Percentiles rank a stretch among this genome's conserved stretches.
phyloP scores from a whole-genome alignment of 2,329 filamentous ascomycete genomes.

The Keithomyces neogunnii region DNA sequence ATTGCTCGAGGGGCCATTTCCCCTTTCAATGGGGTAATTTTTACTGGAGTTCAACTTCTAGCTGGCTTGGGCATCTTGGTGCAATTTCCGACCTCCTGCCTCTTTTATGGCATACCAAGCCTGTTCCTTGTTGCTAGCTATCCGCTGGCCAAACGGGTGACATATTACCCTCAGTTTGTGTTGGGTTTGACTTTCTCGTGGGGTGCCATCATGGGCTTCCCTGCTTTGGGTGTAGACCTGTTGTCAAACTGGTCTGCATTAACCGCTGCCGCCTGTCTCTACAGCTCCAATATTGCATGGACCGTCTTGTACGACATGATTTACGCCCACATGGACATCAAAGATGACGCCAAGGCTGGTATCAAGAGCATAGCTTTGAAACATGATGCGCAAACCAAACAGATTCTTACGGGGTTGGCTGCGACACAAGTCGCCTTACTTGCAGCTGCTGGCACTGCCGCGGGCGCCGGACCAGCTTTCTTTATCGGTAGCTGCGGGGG shows the following conservation, averaged over 20 bases:
- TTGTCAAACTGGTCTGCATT: slow-evolving; percentile 54
- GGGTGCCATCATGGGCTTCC: slow-evolving; percentile 84
- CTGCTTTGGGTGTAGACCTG: slow-evolving; percentile 72
- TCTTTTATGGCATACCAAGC: slow-evolving; percentile 71
- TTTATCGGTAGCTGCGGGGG: slow-evolving; percentile 61
- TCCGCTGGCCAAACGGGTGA: slow-evolving; percentile 76
- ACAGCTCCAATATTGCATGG: slow-evolving; percentile 75
- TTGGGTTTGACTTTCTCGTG: slow-evolving; percentile 81
- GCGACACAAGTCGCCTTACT: slow-evolving; percentile 61
- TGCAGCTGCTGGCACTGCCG: slow-evolving; percentile 57
- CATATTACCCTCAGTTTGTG: slow-evolving; percentile 78
- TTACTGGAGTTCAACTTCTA: slow-evolving; percentile 66
- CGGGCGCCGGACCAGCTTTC: slow-evolving; percentile 61
- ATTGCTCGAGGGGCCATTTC: slow-evolving; percentile 72
- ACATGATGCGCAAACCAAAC: slow-evolving; percentile 69
- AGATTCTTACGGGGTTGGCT: slow-evolving; percentile 63
- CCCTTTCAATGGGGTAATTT: slow-evolving; percentile 62
- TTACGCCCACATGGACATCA: slow-evolving; percentile 87
- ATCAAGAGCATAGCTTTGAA: slow-evolving; percentile 83
- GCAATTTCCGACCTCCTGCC: slow-evolving; percentile 65
- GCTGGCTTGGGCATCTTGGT: slow-evolving; percentile 65
- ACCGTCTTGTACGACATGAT: slow-evolving; percentile 88
- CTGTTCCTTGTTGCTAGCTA: slow-evolving; percentile 67
- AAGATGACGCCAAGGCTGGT: slow-evolving; percentile 75
- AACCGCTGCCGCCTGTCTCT: slow-evolving; percentile 59